Percentiles rank a stretch among this genome's conserved stretches.
phyloP scores from a whole-genome alignment of 768 basidiomycete genomes.

The Chalciporus piperatus region DNA sequence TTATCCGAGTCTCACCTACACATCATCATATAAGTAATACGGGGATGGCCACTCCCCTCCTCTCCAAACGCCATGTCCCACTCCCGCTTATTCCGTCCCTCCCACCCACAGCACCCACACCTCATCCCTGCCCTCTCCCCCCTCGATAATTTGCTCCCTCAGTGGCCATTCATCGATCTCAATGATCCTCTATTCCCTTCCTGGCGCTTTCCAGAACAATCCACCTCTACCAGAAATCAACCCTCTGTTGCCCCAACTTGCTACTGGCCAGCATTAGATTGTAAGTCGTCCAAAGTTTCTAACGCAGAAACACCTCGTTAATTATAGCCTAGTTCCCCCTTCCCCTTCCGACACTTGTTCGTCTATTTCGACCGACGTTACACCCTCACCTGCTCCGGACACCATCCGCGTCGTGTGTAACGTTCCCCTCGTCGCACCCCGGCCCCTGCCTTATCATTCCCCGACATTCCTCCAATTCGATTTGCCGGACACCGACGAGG shows the following conservation, averaged over 20 bases:
- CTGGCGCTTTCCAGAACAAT: background rate
- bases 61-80: background rate
- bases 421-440: slow-evolving; percentile 65
- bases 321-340: slow-evolving; percentile 33
- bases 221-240: background rate
- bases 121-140: slow-evolving; percentile 16
- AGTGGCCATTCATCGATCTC: background rate
- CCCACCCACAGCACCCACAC: background rate
- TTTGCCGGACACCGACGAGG: slow-evolving; percentile 64
- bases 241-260: background rate
- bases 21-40: slow-evolving; percentile 28
- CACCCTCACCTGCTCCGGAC: slow-evolving; percentile 27
- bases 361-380: slow-evolving; percentile 21
- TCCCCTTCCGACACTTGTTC: slow-evolving; percentile 43
- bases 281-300: slow-evolving; percentile 17
- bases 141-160: slow-evolving; percentile 19
- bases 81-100: background rate
- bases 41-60: background rate
- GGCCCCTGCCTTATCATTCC: slow-evolving; percentile 66
- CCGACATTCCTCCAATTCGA: slow-evolving; percentile 69
- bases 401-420: slow-evolving; percentile 55
- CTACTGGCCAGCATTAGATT: slow-evolving; percentile 24
- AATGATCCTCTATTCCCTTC: slow-evolving; percentile 10
- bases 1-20: slow-evolving; percentile 28
- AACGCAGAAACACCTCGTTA: background rate